These are phyloP conservation scores for Boletus subluridellus DNA, from an alignment of 1,284 basidiomycete species.

Conservation along the genomic window DNA sequence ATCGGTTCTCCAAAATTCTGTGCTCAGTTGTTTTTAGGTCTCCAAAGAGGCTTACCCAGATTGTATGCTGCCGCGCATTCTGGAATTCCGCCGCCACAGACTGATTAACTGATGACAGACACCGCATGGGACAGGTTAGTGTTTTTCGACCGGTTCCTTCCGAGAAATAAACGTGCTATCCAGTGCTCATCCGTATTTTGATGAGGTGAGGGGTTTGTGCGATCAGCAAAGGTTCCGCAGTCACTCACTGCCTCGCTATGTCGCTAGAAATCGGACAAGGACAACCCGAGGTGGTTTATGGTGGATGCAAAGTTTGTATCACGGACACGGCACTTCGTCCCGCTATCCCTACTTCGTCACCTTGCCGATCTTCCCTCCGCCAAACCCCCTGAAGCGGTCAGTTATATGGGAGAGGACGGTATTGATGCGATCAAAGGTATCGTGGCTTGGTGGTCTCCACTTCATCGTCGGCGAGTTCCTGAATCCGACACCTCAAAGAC, in stretches of 20 bases:
- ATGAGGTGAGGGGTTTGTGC: constrained; percentile 50
- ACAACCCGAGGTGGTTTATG: constrained; percentile 91
- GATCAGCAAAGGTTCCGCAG: not conserved
- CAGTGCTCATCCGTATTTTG: constrained; percentile 84
- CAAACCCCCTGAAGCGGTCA: constrained; percentile 50
- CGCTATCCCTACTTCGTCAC: constrained; percentile 71
- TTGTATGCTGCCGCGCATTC: constrained; percentile 49
- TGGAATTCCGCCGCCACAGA: constrained; percentile 3
- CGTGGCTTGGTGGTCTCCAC: constrained; percentile 6
- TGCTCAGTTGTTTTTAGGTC: constrained; percentile 46
- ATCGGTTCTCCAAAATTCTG: not conserved
- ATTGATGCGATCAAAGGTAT: constrained; percentile 60
- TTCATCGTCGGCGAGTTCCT: not conserved
- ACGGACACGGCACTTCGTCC: constrained; percentile 72
- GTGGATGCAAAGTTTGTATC: constrained; percentile 75
- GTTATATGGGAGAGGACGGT: constrained; percentile 61
- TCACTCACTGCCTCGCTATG: constrained; percentile 1
- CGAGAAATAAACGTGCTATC: constrained; percentile 4
- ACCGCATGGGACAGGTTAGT: constrained; percentile 85
- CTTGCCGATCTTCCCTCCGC: constrained; percentile 45
- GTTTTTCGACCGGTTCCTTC: not conserved
- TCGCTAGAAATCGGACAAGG: constrained; percentile 67
- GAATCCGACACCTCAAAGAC: constrained; percentile 31
- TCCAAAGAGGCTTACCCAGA: constrained; percentile 86
- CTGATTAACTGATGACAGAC: constrained; percentile 46